phyloP scores from a whole-genome alignment of 257 asterid species.

The Nicotiana undulata region DNA sequence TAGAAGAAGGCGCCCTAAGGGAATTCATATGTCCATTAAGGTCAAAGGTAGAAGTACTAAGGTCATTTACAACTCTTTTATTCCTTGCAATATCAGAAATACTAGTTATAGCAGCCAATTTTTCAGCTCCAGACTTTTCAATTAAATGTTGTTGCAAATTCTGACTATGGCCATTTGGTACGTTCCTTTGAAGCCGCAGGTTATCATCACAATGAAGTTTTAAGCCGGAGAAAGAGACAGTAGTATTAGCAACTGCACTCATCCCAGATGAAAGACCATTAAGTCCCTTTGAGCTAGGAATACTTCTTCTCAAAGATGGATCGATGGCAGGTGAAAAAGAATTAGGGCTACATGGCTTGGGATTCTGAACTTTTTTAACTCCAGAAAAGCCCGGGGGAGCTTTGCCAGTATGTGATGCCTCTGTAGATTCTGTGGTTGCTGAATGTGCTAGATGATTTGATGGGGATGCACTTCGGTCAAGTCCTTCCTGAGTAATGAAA shows the following conservation, averaged over 20 bases:
- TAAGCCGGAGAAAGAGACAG: constrained; percentile 47
- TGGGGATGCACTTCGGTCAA: constrained; percentile 31
- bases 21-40: constrained; percentile 30
- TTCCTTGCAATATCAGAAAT: constrained; percentile 28
- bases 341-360: constrained; percentile 3
- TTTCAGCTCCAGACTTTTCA: constrained; percentile 34
- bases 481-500: constrained; percentile 47
- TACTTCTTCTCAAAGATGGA: constrained; percentile 17
- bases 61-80: constrained; percentile 22
- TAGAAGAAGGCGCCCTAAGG: constrained; percentile 50
- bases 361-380: constrained; percentile 10
- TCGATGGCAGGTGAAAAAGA: constrained; percentile 13
- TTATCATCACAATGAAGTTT: constrained; percentile 23
- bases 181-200: constrained; percentile 27
- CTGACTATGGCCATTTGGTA: constrained; percentile 17
- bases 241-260: constrained; percentile 37
- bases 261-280: constrained; percentile 32
- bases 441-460: constrained; percentile 33
- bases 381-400: constrained; percentile 9
- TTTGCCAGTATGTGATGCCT: constrained; percentile 8
- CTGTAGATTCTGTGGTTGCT: constrained; percentile 29
- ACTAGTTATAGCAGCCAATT: constrained; percentile 20
- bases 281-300: constrained; percentile 19
- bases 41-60: constrained; percentile 16
- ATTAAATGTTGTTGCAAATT: constrained; percentile 29